Percentiles rank a stretch among this genome's conserved stretches.
Conservation (phyloP, 352 stramenopile species). For the Phytopythium cucurbitacearum region DNA sequence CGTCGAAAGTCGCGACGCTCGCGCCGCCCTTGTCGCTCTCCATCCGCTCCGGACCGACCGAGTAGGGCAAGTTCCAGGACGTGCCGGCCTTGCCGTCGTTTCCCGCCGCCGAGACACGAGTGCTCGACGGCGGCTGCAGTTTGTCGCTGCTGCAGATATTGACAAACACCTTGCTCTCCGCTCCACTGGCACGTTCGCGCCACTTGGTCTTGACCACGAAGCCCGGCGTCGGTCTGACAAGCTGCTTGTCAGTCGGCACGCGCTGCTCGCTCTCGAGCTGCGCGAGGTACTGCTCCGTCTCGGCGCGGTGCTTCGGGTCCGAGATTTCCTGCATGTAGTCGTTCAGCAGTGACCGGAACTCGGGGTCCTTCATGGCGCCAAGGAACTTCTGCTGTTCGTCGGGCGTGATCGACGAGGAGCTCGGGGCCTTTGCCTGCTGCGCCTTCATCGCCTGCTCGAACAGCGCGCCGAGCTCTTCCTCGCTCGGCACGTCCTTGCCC, state of each 20-base stretch:
- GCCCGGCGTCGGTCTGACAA: conserved; percentile 78
- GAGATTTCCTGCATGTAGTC: conserved; percentile 95
- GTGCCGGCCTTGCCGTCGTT: conserved; percentile 21
- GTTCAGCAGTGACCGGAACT: conserved; percentile 90
- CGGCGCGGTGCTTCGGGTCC: conserved; percentile 81
- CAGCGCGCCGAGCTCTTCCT: conserved; percentile 39
- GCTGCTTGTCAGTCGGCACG: conserved; percentile 78
- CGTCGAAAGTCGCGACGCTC: conserved; percentile 82
- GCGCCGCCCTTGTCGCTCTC: conserved; percentile 84
- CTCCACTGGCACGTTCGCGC: neutral
- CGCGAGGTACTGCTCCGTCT: conserved; percentile 89
- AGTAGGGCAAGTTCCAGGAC: conserved; percentile 91
- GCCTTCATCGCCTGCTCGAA: conserved; percentile 49
- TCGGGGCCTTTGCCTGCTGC: conserved; percentile 8
- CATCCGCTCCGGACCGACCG: conserved; percentile 84
- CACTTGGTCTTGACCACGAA: conserved; percentile 92
- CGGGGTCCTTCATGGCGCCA: conserved; percentile 85
- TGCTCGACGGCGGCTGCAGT: conserved; percentile 73
- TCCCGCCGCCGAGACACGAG: conserved; percentile 15
- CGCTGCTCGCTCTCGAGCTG: conserved; percentile 89
- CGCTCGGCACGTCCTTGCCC: conserved; percentile 11
- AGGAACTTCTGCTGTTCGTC: conserved; percentile 84
- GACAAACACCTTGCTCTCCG: conserved; percentile 86
- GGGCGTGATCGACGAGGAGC: conserved; percentile 11
- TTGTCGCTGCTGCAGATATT: conserved; percentile 90